Conservation (phyloP, 163 green algal species). For the Smithsoniella earleae region DNA sequence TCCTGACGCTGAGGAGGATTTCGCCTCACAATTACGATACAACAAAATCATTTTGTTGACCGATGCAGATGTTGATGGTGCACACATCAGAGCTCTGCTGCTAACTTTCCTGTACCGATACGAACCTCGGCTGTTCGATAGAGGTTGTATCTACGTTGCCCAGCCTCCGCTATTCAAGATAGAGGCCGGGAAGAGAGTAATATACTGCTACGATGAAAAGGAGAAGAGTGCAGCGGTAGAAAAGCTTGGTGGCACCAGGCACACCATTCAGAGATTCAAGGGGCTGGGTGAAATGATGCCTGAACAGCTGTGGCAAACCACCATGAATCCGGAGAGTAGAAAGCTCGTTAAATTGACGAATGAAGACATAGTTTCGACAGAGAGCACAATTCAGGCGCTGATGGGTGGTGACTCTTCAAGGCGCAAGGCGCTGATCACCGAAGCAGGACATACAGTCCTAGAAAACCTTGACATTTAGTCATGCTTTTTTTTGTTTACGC, state of each 20-base stretch:
- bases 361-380: slow-evolving; percentile 33
- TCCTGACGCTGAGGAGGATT: no score
- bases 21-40: slow-evolving; percentile 57
- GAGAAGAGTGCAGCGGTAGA: slow-evolving; percentile 36
- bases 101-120: slow-evolving; percentile 98
- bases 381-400: neutral
- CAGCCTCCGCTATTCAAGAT: slow-evolving; percentile 92
- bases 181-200: slow-evolving; percentile 30
- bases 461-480: neutral
- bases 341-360: slow-evolving; percentile 69
- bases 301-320: slow-evolving; percentile 95
- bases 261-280: slow-evolving; percentile 57
- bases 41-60: slow-evolving; percentile 94
- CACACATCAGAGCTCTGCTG: slow-evolving; percentile 95
- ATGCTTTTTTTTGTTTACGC: no score
- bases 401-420: slow-evolving; percentile 4
- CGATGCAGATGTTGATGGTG: slow-evolving; percentile 96
- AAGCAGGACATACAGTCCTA: neutral
- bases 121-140: slow-evolving; percentile 75
- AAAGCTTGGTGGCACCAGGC: neutral
- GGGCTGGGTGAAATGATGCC: slow-evolving; percentile 99
- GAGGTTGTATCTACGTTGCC: slow-evolving; percentile 78
- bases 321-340: slow-evolving; percentile 76
- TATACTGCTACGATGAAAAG: slow-evolving; percentile 48
- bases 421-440: neutral